These are phyloP conservation scores for Beauveria medogensis DNA, from an alignment of 2,329 filamentous ascomycete species.

Conservation along the genomic window DNA sequence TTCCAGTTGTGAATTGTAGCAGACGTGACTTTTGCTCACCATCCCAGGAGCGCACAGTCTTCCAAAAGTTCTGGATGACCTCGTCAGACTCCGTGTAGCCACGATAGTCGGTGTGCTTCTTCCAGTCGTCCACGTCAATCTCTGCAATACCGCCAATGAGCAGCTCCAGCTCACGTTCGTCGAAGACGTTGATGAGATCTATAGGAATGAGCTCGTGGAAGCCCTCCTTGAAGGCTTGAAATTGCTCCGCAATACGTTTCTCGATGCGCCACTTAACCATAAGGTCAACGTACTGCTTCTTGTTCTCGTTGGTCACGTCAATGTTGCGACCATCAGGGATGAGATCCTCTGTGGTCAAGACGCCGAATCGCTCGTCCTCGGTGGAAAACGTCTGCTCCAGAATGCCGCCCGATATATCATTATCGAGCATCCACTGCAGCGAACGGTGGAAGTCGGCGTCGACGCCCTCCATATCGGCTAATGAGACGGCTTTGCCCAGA, in stretches of 20 bases:
- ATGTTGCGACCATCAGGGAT: conserved; percentile 87
- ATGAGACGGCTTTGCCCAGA: conserved; percentile 79
- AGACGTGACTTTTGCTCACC: conserved; percentile 96
- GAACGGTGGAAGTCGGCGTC: conserved; percentile 97
- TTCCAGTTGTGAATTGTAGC: conserved; percentile 94
- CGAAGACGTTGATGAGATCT: conserved; percentile 96
- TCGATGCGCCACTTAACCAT: conserved; percentile 99
- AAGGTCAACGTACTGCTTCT: conserved; percentile 95
- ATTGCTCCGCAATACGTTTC: conserved; percentile 96
- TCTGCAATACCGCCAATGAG: conserved; percentile 99
- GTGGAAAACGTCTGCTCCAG: conserved; percentile 94
- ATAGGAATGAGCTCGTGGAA: conserved; percentile 97
- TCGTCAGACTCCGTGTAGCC: conserved; percentile 97
- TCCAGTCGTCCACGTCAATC: conserved; percentile 99
- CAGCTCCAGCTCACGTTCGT: conserved; percentile 92
- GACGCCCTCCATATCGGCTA: conserved; percentile 98
- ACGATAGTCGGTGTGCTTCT: conserved; percentile 99
- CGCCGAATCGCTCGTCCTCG: conserved; percentile 94
- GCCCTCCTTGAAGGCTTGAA: conserved; percentile 93
- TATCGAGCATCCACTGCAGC: conserved; percentile 95
- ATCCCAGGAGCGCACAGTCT: conserved; percentile 93
- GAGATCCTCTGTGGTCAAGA: conserved; percentile 87
- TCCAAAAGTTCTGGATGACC: conserved; percentile 98
- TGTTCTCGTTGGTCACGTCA: conserved; percentile 96
- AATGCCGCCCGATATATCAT: conserved; percentile 86